phyloP scores from a whole-genome alignment of 495 filamentous ascomycete genomes.

The Aspergillus wentii region DNA sequence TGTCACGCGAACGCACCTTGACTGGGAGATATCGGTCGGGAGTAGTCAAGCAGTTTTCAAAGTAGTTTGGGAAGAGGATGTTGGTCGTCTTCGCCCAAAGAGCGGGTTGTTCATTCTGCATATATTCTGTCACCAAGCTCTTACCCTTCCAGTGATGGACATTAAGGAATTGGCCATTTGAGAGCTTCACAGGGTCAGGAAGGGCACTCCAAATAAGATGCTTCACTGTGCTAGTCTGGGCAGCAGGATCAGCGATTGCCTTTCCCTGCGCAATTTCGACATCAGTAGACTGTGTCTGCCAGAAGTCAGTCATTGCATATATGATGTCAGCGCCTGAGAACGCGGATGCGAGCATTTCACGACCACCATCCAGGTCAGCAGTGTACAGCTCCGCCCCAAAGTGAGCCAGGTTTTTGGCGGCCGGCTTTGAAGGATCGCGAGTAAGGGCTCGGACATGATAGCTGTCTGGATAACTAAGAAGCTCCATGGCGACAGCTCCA shows the following conservation, averaged over 20 bases:
- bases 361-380: slow-evolving; percentile 48
- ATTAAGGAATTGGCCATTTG: slow-evolving; percentile 4
- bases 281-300: slow-evolving; percentile 31
- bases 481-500: slow-evolving; percentile 6
- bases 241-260: slow-evolving; percentile 47
- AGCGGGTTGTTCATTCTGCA: slow-evolving; percentile 5
- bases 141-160: slow-evolving; percentile 13
- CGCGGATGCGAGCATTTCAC: slow-evolving; percentile 40
- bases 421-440: slow-evolving; percentile 10
- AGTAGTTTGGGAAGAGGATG: slow-evolving; percentile 15
- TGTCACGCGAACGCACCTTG: slow-evolving; percentile 4
- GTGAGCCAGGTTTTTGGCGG: slow-evolving; percentile 9
- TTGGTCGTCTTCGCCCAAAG: slow-evolving; percentile 12
- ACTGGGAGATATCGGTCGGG: slow-evolving; percentile 8
- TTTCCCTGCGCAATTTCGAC: slow-evolving; percentile 49
- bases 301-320: slow-evolving; percentile 57
- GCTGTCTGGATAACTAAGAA: slow-evolving; percentile 8
- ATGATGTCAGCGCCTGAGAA: slow-evolving; percentile 50
- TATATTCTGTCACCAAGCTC: slow-evolving; percentile 11
- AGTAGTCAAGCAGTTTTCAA: slow-evolving; percentile 10
- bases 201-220: slow-evolving; percentile 10
- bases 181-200: slow-evolving; percentile 5
- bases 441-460: slow-evolving; percentile 21
- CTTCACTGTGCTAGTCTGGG: slow-evolving; percentile 1
- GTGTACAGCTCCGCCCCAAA: slow-evolving; percentile 10